Conservation (phyloP, 768 basidiomycete species). For the Cystobasidium tubakii region DNA sequence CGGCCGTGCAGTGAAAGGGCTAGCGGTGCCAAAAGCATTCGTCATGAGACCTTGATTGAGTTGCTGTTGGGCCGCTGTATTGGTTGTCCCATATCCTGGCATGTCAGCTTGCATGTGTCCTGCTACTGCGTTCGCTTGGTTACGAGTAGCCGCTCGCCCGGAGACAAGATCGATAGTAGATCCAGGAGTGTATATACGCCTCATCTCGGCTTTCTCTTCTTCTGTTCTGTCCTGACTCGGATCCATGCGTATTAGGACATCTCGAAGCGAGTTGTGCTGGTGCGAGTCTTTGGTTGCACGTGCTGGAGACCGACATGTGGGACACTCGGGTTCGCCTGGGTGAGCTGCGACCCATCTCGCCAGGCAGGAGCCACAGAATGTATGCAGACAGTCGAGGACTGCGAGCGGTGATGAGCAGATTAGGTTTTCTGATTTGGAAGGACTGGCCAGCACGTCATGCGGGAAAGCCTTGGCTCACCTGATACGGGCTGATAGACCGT, state of each 20-base stretch:
- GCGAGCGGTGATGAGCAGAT: too few relatives aligned
- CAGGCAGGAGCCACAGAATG: conserved; percentile 31
- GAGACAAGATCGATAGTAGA: conserved; percentile 25
- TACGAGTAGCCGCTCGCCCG: background rate
- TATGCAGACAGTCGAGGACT: conserved; percentile 34
- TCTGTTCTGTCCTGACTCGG: conserved; percentile 25
- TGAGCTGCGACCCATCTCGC: conserved; percentile 25
- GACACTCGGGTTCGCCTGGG: conserved; percentile 33
- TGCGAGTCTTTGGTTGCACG: conserved; percentile 32
- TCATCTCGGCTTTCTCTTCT: conserved; percentile 36
- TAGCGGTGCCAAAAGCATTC: conserved; percentile 5
- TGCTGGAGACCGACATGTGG: conserved; percentile 31
- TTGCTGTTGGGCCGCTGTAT: conserved; percentile 1
- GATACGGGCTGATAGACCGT: conserved; percentile 35
- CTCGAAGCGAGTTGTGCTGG: conserved; percentile 24
- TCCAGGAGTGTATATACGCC: conserved; percentile 29
- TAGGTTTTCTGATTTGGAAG: too few relatives aligned
- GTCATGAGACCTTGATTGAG: conserved; percentile 8
- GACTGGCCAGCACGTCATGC: background rate
- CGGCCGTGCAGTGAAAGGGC: background rate
- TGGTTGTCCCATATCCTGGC: background rate
- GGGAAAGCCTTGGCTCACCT: conserved; percentile 11
- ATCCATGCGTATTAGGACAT: conserved; percentile 34
- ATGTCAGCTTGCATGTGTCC: background rate
- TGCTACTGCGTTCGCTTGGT: background rate